A percentile compares a stretch with the other conserved stretches of the same genome.
These are phyloP conservation scores for Keqinozyma sinolaborantium DNA, from an alignment of 1,139 yeast genomes.

Conservation along the genomic window DNA sequence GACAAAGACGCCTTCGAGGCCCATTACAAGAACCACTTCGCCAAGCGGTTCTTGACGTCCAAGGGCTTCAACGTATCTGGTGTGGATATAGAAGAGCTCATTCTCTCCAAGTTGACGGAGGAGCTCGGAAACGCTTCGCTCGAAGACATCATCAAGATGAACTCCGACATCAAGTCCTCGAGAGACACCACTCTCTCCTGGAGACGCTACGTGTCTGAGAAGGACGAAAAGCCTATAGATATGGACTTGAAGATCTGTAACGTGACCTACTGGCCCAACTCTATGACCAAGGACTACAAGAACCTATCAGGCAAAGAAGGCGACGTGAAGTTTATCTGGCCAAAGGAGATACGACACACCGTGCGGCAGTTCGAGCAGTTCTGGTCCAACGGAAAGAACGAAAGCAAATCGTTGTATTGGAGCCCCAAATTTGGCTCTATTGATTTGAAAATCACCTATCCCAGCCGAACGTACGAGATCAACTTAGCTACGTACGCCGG, in stretches of 20 bases:
- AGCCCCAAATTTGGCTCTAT: slow-evolving; percentile 80
- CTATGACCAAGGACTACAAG: slow-evolving; percentile 57
- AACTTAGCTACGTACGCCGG: slow-evolving; percentile 82
- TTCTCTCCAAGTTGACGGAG: slow-evolving; percentile 68
- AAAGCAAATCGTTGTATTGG: slow-evolving; percentile 78
- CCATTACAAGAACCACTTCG: slow-evolving; percentile 84
- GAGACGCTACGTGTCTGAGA: slow-evolving; percentile 21
- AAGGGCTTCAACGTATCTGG: slow-evolving; percentile 23
- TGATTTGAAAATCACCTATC: slow-evolving; percentile 68
- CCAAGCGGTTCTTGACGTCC: slow-evolving; percentile 69
- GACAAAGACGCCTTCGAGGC: slow-evolving; percentile 90
- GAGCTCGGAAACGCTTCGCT: slow-evolving; percentile 83
- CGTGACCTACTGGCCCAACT: slow-evolving; percentile 47
- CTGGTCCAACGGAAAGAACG: slow-evolving; percentile 54
- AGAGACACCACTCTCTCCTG: slow-evolving; percentile 58
- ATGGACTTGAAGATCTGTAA: slow-evolving; percentile 57
- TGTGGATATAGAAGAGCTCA: slow-evolving; percentile 64
- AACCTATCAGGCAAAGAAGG: slow-evolving; percentile 36
- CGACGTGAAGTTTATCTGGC: slow-evolving; percentile 49
- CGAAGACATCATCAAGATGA: slow-evolving; percentile 83
- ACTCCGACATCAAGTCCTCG: slow-evolving; percentile 73
- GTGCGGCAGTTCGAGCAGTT: slow-evolving; percentile 40
- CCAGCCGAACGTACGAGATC: slow-evolving; percentile 70
- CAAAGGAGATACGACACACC: slow-evolving; percentile 33
- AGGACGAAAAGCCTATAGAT: slow-evolving; percentile 20